Percentiles rank a stretch among this genome's conserved stretches.
These are phyloP conservation scores for Neohortaea acidophila DNA, from an alignment of 495 filamentous ascomycete species.

Conservation along the genomic window DNA sequence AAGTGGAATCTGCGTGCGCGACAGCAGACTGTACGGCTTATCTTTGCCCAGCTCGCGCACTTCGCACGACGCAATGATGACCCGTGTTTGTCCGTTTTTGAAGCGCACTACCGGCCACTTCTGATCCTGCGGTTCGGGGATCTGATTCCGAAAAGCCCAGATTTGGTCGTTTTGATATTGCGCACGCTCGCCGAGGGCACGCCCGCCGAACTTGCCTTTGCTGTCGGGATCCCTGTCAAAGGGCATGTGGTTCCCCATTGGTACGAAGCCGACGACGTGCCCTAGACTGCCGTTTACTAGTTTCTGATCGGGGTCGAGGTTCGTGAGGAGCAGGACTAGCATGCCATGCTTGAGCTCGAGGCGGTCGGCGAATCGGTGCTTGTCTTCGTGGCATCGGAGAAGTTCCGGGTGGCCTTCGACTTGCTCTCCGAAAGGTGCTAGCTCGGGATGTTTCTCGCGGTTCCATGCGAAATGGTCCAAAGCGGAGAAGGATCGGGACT, in stretches of 20 bases:
- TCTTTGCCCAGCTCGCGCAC: slow-evolving; percentile 33
- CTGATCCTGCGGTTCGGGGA: slow-evolving; percentile 3
- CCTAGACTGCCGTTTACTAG: slow-evolving; percentile 38
- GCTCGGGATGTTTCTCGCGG: background rate
- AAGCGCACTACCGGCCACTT: slow-evolving; percentile 26
- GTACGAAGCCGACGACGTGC: slow-evolving; percentile 26
- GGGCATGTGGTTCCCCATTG: background rate
- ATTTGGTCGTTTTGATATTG: background rate
- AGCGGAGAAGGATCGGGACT: background rate
- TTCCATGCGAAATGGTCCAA: background rate
- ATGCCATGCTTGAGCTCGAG: slow-evolving; percentile 29
- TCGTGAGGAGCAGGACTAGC: slow-evolving; percentile 33
- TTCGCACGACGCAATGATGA: slow-evolving; percentile 30
- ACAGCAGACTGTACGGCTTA: slow-evolving; percentile 16
- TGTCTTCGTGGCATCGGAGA: background rate
- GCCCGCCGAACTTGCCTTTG: background rate
- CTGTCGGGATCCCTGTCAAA: background rate
- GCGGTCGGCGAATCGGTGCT: slow-evolving; percentile 18
- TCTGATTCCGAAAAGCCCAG: background rate
- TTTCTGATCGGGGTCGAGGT: slow-evolving; percentile 22
- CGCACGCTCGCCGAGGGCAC: background rate
- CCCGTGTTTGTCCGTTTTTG: slow-evolving; percentile 5
- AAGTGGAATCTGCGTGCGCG: slow-evolving; percentile 31
- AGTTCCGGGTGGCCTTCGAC: background rate
- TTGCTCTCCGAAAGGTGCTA: background rate